phyloP scores from a whole-genome alignment of 768 basidiomycete species.

The Lactarius deliciosus region DNA sequence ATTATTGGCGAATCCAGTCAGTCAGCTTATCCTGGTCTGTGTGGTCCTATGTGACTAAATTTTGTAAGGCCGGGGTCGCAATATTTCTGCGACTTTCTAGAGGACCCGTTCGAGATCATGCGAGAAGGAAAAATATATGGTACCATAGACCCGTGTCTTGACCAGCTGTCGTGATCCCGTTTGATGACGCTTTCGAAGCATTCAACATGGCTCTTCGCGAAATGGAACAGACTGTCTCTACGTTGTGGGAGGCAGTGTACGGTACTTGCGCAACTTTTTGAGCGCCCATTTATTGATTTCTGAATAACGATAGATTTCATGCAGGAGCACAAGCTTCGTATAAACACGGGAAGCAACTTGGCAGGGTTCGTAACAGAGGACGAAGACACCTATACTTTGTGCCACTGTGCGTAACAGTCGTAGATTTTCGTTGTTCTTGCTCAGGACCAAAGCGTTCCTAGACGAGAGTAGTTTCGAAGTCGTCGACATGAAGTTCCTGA shows the following conservation, averaged over 20 bases:
- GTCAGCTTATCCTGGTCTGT: slow-evolving; percentile 21
- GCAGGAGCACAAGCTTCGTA: not conserved
- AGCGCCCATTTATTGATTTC: not conserved
- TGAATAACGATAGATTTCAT: not conserved
- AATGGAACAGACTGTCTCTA: slow-evolving; percentile 67
- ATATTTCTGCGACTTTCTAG: slow-evolving; percentile 53
- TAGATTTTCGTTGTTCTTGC: not conserved
- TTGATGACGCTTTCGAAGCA: slow-evolving; percentile 36
- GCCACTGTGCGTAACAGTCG: slow-evolving; percentile 9
- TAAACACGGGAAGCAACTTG: slow-evolving; percentile 2
- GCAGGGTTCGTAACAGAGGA: slow-evolving; percentile 11
- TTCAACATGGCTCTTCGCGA: slow-evolving; percentile 76
- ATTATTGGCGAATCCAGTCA: slow-evolving; percentile 53
- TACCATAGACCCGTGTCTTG: not conserved
- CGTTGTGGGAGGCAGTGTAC: slow-evolving; percentile 68
- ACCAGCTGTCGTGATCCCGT: not conserved
- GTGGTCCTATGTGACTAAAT: not conserved
- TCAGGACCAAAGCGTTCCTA: not conserved
- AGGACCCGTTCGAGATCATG: slow-evolving; percentile 58
- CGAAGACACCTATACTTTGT: slow-evolving; percentile 18
- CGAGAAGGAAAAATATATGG: slow-evolving; percentile 56
- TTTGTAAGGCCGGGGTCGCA: slow-evolving; percentile 49
- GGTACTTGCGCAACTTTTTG: slow-evolving; percentile 38
- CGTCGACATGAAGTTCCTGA: slow-evolving; percentile 18
- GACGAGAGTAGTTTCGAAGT: slow-evolving; percentile 18